phyloP scores from a whole-genome alignment of 2,329 filamentous ascomycete species.

The Aspergillus pseudoglaucus region DNA sequence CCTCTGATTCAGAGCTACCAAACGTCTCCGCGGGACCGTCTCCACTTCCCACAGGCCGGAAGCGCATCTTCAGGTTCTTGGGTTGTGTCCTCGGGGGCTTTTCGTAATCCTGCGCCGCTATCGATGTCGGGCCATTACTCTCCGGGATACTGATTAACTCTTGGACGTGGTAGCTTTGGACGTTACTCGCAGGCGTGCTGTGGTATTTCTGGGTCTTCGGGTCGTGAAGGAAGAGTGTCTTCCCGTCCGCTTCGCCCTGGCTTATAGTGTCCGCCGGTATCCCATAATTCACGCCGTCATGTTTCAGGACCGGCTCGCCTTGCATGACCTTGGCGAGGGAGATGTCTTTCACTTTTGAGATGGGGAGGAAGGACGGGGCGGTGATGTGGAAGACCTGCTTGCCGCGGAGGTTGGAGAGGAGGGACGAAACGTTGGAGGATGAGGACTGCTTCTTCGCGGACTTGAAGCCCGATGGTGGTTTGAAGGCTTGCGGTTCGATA shows the following conservation, averaged over 20 bases:
- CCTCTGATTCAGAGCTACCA: constrained; percentile 32
- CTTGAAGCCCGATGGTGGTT: constrained; percentile 40
- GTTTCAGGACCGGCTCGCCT: constrained; percentile 36
- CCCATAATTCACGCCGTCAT: constrained; percentile 38
- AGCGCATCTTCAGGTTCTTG: constrained; percentile 40
- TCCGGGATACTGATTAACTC: constrained; percentile 30
- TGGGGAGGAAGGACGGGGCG: constrained; percentile 38
- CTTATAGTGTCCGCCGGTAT: constrained; percentile 29
- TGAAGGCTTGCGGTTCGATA: constrained; percentile 29
- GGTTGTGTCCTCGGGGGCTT: constrained; percentile 37
- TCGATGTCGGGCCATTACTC: constrained; percentile 16
- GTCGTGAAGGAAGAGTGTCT: constrained; percentile 33
- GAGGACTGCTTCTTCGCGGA: constrained; percentile 25
- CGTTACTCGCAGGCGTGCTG: constrained; percentile 16
- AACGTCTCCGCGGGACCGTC: constrained; percentile 26
- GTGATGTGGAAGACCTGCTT: constrained; percentile 46
- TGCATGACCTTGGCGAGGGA: constrained; percentile 35
- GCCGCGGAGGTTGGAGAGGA: constrained; percentile 33
- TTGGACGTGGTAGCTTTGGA: constrained; percentile 32
- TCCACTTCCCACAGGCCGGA: constrained; percentile 36
- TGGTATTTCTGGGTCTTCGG: constrained; percentile 29
- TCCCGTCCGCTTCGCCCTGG: constrained; percentile 20
- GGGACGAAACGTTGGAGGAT: constrained; percentile 26
- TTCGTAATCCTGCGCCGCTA: constrained; percentile 21
- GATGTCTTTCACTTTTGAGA: constrained; percentile 41